Evolutionary conservation across 805 yeast species (phyloP).

Genomic region (Saccharomycopsis guyanensis): DNA sequence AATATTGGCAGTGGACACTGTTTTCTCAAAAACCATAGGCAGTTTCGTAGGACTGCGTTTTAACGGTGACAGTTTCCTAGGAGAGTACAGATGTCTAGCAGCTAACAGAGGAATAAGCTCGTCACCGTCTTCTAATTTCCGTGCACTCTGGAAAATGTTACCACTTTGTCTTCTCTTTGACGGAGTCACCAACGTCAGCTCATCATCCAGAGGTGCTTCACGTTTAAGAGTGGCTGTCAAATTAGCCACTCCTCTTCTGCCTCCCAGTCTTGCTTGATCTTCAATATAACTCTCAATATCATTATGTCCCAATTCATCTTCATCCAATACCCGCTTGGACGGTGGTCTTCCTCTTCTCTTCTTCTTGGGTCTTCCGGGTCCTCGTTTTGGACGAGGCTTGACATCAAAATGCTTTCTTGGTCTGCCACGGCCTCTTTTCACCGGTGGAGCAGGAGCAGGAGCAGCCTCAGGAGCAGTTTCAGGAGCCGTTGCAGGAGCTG

Average conservation of each 20-base stretch:
- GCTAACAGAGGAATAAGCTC: neutral
- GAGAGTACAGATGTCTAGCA: constrained; percentile 12
- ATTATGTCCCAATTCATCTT: constrained; percentile 8
- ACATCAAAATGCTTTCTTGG: neutral
- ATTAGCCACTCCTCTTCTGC: constrained; percentile 1
- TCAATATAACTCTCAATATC: neutral
- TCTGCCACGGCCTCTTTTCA: neutral
- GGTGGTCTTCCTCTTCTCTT: neutral
- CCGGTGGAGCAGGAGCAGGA: neutral
- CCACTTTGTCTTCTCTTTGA: constrained; percentile 1
- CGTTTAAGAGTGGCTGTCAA: neutral
- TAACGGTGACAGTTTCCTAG: constrained; percentile 20
- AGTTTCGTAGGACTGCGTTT: constrained; percentile 4
- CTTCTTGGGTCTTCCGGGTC: neutral
- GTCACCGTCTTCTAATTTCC: neutral
- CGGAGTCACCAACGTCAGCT: neutral
- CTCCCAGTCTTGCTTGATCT: neutral
- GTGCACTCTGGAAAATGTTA: neutral
- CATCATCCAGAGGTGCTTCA: neutral
- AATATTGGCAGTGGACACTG: constrained; percentile 4
- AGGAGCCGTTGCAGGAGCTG: neutral
- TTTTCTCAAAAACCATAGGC: neutral
- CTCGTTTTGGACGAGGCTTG: neutral
- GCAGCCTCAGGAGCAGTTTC: too few relatives aligned
- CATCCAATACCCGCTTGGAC: constrained; percentile 12